Base-by-base conservation (phyloP, 352 stramenopile species). In the Lagenidium sp. region DNA sequence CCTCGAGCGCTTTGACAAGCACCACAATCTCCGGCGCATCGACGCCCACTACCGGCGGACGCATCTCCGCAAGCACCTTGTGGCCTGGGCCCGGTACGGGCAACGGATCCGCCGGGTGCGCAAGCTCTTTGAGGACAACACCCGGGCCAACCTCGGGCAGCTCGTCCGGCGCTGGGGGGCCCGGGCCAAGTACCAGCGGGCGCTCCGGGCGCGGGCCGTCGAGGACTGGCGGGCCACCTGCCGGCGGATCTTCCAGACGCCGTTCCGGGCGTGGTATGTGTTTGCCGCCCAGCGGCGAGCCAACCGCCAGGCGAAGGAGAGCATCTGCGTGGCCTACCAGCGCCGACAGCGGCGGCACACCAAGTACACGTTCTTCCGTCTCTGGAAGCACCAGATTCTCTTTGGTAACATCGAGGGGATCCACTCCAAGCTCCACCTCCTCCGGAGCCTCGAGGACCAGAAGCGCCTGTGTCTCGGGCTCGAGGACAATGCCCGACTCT, bases 341-440 rank as follows among this genome's bases (percentile, higher is more conserved):
- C 69, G 75, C 0, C 60, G 78, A 5, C 62, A 78, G 25, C 53
- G 65, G 2, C 69, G 74, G 2, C 71, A 87, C 21, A 72, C 47
- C 24, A 84, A 84, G 64, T 90, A 87, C 55, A 65, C 60, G 37
- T 86, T 90, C 57, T 90, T 90, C 19, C 70, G 75, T 1, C 44
- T 90, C 10, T 90, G 78, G 78, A 85, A 88, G 41, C 78, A 88
- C 47, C 75, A 85, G 22, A 53, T 76, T 15, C 49, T 86, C 11
- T 90, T 88, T 47, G 78, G 78, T 0, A 75, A 65, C 24, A 65
- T 85, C 36, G 72, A 90, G 35, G 60, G 68, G 1, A 56, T 85
- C 19, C 78, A 86, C 46, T 84, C 72, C 6, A 71, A 81, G 24
- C 29, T 82, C 6, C 60, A 85, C 19, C 55, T 90, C 28, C 46